phyloP scores from a whole-genome alignment of 345 rosid genomes.

The Abelmoschus esculentus region DNA sequence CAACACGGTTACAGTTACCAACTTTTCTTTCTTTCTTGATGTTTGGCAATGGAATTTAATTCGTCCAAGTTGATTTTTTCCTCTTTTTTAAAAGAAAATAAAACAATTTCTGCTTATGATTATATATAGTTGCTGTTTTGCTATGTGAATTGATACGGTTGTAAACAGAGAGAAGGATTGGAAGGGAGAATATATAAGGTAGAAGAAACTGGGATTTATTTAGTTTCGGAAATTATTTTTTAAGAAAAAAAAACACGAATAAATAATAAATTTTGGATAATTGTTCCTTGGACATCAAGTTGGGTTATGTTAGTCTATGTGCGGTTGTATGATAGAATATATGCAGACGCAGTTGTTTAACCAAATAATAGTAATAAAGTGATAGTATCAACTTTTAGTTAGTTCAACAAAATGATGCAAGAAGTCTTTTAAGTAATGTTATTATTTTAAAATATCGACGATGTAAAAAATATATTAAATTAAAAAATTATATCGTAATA shows the following conservation, averaged over 20 bases:
- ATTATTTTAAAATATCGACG: too few species aligned
- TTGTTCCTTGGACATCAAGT: conserved; percentile 83
- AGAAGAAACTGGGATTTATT: background rate
- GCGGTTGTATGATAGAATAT: conserved; percentile 26
- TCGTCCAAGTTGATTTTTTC: conserved; percentile 15
- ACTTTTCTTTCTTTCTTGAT: conserved; percentile 15
- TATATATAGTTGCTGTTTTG: background rate
- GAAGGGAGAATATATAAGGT: background rate
- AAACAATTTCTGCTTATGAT: background rate
- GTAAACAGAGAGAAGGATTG: background rate
- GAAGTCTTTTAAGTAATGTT: too few species aligned
- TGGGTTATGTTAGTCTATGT: conserved; percentile 34
- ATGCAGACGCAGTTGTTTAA: conserved; percentile 11
- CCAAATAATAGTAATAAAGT: background rate
- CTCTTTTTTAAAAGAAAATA: background rate
- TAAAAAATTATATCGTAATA: too few species aligned
- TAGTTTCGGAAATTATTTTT: background rate
- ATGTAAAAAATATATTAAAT: too few species aligned
- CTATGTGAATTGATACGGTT: background rate
- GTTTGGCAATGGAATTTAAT: conserved; percentile 20
- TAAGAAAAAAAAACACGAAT: background rate
- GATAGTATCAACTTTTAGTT: too few species aligned
- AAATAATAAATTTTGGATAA: conserved; percentile 4
- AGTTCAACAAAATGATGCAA: too few species aligned
- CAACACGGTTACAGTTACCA: conserved; percentile 24